Evolutionary conservation across 2,329 filamentous ascomycete genomes (phyloP), one percentile per base, ranked within the genome.

Genomic region (Colletotrichum shisoi): DNA sequence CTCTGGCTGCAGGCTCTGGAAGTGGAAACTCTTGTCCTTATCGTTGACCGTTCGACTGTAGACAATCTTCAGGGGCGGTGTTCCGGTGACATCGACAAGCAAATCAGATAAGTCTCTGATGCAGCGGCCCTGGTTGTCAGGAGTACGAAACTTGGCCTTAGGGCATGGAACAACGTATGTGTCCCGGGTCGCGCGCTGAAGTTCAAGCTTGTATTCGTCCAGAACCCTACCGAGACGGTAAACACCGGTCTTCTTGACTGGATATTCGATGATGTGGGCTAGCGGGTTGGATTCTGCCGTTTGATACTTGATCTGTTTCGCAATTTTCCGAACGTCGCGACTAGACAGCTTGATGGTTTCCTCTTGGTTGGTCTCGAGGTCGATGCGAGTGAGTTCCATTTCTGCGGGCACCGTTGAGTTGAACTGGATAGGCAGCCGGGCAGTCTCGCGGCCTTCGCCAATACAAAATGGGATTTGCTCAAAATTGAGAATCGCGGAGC

Each of bases 161-260:
- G 95, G 95, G 75, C 95, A 99, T 34, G 87, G 83, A 13, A 96
- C 93, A 56, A 99, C 90, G 62, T 96, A 89, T 0, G 93, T 91
- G 72, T 95, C 92, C 56, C 89, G 89, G 59, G 84, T 85, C 46
- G 86, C 84, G 46, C 91, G 88, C 73, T 94, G 93, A 12, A 97
- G 92, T 76, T 98, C 93, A 39, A 99, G 86, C 77, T 97, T 96
- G 67, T 96, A 95, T 76, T 96, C 90, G 76, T 99, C 95, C 70
- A 97, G 81, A 11, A 99, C 93, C 75, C 89, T 93, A 64, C 89
- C 87, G 39, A 99, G 84, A 48, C 90, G 86, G 78, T 99, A 99
- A 21, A 96, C 85, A 42, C 95, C 95, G 1, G 93, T 88, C 77
- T 95, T 95, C 80, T 92, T 96, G 44, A 96, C 85, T 0, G 86